Evolutionary conservation across 2,329 filamentous ascomycete species (phyloP).

Genomic region (Alternaria atra): DNA sequence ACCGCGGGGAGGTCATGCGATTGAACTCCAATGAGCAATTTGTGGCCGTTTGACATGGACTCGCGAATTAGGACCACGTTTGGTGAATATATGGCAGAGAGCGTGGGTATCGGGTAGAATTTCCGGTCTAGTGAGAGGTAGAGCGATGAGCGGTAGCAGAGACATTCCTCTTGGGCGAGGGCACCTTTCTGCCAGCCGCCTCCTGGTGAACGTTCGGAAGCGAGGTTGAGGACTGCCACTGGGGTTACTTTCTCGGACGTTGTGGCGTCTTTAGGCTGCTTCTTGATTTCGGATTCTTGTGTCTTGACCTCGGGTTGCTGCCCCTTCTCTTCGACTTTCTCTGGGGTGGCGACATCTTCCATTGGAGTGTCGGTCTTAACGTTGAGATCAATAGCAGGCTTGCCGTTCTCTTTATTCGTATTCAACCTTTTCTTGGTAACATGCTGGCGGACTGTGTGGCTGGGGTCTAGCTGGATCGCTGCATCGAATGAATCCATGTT

Average conservation of each 20-base stretch:
- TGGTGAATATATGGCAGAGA: conserved; percentile 67
- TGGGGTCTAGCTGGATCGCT: conserved; percentile 38
- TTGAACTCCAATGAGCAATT: conserved; percentile 52
- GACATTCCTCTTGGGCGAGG: conserved; percentile 73
- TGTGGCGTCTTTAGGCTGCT: background rate
- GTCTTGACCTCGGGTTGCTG: background rate
- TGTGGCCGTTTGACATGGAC: conserved; percentile 58
- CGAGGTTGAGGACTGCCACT: conserved; percentile 73
- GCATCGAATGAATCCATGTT: conserved; percentile 48
- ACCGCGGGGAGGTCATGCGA: conserved; percentile 59
- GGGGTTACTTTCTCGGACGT: conserved; percentile 25
- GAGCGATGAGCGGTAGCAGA: conserved; percentile 71
- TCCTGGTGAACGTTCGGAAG: conserved; percentile 65
- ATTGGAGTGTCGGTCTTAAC: background rate
- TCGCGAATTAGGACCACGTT: conserved; percentile 67
- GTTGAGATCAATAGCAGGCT: background rate
- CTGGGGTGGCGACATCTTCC: background rate
- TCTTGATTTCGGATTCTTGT: background rate
- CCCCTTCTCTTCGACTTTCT: background rate
- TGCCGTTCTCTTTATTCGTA: background rate
- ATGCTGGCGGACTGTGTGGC: conserved; percentile 23
- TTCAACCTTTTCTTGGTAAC: background rate
- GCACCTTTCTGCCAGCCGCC: conserved; percentile 71
- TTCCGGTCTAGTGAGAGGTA: conserved; percentile 56
- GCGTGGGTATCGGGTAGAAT: conserved; percentile 64